A percentile compares a stretch with the other conserved stretches of the same genome.
These are phyloP conservation scores for Crithidia expoeki DNA, from an alignment of 208 protist species.

Conservation along the genomic window DNA sequence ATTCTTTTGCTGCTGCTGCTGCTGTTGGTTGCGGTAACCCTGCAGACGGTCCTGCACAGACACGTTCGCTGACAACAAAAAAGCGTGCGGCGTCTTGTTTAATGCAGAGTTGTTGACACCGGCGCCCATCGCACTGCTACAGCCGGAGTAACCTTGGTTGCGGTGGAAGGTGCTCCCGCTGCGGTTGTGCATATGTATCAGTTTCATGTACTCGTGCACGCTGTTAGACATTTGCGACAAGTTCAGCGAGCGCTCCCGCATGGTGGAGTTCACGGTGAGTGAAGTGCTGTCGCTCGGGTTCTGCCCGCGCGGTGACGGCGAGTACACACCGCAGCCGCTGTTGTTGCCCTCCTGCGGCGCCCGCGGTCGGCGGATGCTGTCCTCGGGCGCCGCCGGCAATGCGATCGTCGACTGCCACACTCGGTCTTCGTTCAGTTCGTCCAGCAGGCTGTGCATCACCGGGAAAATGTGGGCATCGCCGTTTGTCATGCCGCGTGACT, in stretches of 20 bases:
- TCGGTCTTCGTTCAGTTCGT: constrained; percentile 20
- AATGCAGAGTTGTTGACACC: neutral
- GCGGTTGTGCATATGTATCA: constrained; percentile 29
- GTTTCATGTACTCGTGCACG: constrained; percentile 17
- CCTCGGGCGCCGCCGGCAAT: neutral
- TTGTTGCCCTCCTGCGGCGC: neutral
- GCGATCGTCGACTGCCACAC: constrained; percentile 4
- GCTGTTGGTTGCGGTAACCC: constrained; percentile 4
- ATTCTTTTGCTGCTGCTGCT: neutral
- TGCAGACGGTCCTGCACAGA: constrained; percentile 17
- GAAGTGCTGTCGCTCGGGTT: constrained; percentile 1
- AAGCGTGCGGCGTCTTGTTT: neutral
- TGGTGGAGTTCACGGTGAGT: neutral
- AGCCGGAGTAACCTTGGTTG: neutral
- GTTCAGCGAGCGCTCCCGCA: constrained; percentile 15
- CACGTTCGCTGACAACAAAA: constrained; percentile 1
- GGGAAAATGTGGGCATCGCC: constrained; percentile 38
- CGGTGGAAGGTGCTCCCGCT: constrained; percentile 23
- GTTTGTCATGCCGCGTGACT: constrained; percentile 23
- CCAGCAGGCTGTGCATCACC: constrained; percentile 31
- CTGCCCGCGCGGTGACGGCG: neutral
- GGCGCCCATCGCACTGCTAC: neutral
- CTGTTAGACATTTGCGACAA: neutral
- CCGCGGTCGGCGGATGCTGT: neutral
- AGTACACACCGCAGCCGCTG: too few relatives aligned